Evolutionary conservation across 495 filamentous ascomycete species (phyloP).

Genomic region (Daldinia vernicosa): DNA sequence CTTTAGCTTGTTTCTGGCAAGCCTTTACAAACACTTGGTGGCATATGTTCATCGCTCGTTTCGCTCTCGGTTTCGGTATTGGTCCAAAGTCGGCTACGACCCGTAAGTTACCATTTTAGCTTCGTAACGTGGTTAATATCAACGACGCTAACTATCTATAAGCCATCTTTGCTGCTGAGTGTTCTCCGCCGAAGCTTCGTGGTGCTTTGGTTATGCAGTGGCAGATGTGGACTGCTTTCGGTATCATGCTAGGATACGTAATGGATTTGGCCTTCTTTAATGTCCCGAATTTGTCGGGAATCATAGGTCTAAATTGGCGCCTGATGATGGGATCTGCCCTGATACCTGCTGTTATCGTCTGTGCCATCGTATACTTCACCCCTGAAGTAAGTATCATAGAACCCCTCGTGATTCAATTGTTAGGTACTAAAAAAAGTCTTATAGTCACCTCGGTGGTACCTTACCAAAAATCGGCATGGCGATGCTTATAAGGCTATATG

Average conservation of each 20-base stretch:
- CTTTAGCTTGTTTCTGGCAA: conserved; percentile 79
- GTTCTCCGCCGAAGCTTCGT: conserved; percentile 73
- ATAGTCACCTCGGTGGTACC: conserved; percentile 74
- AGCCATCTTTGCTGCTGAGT: conserved; percentile 78
- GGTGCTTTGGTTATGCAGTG: conserved; percentile 76
- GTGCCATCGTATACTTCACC: conserved; percentile 73
- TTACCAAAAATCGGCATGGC: conserved; percentile 70
- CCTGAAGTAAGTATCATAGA: conserved; percentile 64
- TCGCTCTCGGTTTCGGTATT: conserved; percentile 78
- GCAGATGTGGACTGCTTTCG: conserved; percentile 90
- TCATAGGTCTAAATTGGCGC: conserved; percentile 78
- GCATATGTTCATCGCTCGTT: conserved; percentile 76
- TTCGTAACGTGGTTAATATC: neutral
- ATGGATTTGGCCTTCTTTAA: conserved; percentile 77
- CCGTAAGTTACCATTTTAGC: conserved; percentile 28
- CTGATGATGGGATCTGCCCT: conserved; percentile 84
- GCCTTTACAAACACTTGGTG: conserved; percentile 78
- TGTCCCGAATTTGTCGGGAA: conserved; percentile 62
- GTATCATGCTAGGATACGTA: conserved; percentile 80
- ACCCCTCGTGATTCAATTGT: neutral
- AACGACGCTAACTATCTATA: neutral
- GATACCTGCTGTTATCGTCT: conserved; percentile 76
- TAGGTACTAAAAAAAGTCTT: conserved; percentile 15
- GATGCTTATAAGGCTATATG: conserved; percentile 74
- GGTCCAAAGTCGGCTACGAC: conserved; percentile 84